A percentile compares a stretch with the other conserved stretches of the same genome.
Evolutionary conservation across 352 stramenopile genomes (phyloP).

Genomic region (Phytophthora idaei): DNA sequence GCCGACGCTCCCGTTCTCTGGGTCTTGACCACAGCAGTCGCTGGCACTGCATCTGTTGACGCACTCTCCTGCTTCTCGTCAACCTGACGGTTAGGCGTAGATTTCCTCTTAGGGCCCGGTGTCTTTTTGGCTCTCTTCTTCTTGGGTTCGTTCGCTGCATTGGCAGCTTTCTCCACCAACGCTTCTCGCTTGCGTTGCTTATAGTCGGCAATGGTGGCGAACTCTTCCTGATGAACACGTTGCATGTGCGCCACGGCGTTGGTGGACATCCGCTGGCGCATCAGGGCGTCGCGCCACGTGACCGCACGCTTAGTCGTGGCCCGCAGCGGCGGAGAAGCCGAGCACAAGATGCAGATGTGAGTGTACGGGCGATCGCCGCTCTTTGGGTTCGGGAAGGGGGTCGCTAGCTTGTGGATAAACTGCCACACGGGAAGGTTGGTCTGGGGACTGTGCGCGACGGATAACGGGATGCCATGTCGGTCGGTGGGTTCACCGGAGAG

Average conservation of each 20-base stretch:
- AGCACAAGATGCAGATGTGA: constrained; percentile 44
- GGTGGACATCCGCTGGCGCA: constrained; percentile 48
- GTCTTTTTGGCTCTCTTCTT: constrained; percentile 26
- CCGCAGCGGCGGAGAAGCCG: constrained; percentile 12
- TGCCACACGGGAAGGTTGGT: constrained; percentile 45
- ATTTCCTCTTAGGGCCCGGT: constrained; percentile 11
- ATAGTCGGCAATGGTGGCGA: constrained; percentile 21
- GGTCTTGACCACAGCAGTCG: neutral
- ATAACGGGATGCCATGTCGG: constrained; percentile 32
- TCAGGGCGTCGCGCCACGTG: constrained; percentile 37
- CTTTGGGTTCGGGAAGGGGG: constrained; percentile 27
- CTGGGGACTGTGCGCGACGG: constrained; percentile 31
- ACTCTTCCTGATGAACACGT: constrained; percentile 36
- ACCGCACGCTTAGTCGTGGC: constrained; percentile 1
- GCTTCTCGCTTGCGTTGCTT: constrained; percentile 29
- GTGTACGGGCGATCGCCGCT: constrained; percentile 29
- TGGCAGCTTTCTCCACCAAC: constrained; percentile 1
- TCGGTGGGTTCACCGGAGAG: constrained; percentile 24
- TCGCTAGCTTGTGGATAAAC: constrained; percentile 37
- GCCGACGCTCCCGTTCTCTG: neutral
- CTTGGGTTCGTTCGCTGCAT: constrained; percentile 5
- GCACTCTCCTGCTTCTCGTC: constrained; percentile 1
- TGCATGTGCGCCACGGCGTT: constrained; percentile 45
- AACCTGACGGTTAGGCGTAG: neutral
- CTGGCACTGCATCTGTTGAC: neutral